These are phyloP conservation scores for Scheffersomyces titani DNA, from an alignment of 1,139 yeast genomes.

Conservation along the genomic window DNA sequence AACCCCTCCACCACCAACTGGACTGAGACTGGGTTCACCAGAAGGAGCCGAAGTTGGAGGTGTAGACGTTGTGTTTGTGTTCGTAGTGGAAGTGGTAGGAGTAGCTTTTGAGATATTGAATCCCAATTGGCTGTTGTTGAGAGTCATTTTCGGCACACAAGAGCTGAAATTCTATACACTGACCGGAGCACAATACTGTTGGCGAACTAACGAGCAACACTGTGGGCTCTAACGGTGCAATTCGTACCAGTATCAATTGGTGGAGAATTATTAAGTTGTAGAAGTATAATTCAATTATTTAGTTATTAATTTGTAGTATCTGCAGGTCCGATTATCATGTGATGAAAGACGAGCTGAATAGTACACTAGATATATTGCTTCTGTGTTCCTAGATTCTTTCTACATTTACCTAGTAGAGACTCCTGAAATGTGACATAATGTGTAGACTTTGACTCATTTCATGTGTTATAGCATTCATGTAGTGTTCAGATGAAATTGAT, in stretches of 20 bases:
- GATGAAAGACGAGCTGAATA: background rate
- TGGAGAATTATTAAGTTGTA: background rate
- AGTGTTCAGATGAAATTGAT: no score
- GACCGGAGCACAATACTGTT: background rate
- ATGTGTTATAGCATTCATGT: no score
- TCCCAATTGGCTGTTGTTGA: slow-evolving; percentile 30
- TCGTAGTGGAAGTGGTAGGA: slow-evolving; percentile 46
- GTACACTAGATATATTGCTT: no score
- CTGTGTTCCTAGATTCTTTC: no score
- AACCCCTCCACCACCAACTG: slow-evolving; percentile 1
- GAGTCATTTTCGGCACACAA: background rate
- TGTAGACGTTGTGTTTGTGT: slow-evolving; percentile 31
- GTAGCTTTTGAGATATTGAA: slow-evolving; percentile 42
- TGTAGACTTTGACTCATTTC: no score
- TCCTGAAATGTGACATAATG: no score
- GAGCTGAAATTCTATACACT: background rate
- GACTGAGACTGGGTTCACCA: background rate
- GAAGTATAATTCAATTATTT: background rate
- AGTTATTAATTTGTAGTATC: background rate
- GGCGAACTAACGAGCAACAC: background rate
- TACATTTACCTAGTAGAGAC: no score
- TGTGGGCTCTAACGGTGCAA: background rate
- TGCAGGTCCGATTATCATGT: background rate
- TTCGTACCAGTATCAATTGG: background rate
- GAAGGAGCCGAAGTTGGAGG: slow-evolving; percentile 12